Conservation (phyloP, 495 filamentous ascomycete species). For the Penicillium manginii region DNA sequence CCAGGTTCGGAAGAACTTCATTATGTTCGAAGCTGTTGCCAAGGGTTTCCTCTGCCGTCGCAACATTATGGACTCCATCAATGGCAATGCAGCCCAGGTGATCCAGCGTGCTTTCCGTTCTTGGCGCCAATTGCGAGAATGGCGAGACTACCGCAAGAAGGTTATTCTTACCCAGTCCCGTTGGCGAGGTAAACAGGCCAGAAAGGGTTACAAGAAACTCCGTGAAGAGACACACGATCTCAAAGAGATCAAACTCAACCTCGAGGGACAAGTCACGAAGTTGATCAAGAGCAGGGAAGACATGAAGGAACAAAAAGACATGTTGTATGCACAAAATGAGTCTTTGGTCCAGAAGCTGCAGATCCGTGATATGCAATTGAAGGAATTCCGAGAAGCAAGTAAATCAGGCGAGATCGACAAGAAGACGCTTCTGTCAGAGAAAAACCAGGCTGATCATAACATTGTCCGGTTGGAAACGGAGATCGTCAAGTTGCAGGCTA, state of each 20-base stretch:
- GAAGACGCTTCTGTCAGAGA: conserved; percentile 93
- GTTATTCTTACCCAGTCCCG: conserved; percentile 89
- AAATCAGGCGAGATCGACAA: conserved; percentile 87
- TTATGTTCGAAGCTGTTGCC: conserved; percentile 82
- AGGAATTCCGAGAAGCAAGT: conserved; percentile 90
- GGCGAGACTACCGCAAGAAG: conserved; percentile 87
- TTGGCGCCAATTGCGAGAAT: conserved; percentile 73
- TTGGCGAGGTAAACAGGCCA: conserved; percentile 85
- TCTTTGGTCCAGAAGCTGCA: conserved; percentile 81
- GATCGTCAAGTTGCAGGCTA: conserved; percentile 87
- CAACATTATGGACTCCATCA: conserved; percentile 87
- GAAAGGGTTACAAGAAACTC: conserved; percentile 81
- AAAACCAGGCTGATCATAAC: neutral
- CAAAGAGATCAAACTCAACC: conserved; percentile 97
- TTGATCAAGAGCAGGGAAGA: conserved; percentile 91
- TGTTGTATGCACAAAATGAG: too few relatives aligned
- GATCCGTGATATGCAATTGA: conserved; percentile 1
- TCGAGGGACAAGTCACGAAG: conserved; percentile 99
- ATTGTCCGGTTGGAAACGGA: conserved; percentile 89
- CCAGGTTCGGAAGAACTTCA: conserved; percentile 75
- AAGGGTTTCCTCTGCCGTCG: conserved; percentile 89
- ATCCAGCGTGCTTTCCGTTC: conserved; percentile 92
- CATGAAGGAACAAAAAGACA: conserved; percentile 90
- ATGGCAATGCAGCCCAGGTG: conserved; percentile 87
- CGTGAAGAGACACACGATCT: conserved; percentile 96